Base-by-base conservation (phyloP, 139 green algal species). In the Coelastrella sp. region DNA sequence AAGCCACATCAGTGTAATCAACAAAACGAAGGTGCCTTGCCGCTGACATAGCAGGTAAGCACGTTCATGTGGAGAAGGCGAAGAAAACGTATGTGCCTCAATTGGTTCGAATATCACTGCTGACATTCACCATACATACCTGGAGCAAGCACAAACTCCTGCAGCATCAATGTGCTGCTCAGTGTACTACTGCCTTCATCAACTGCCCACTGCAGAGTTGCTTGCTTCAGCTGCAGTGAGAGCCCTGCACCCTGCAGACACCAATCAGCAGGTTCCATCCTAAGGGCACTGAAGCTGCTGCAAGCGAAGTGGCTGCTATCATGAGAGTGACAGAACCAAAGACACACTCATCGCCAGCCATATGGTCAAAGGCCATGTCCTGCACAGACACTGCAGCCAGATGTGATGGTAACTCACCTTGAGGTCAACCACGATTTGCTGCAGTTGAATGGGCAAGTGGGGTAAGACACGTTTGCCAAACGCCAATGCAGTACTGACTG, bases 391-490 rank as follows among this genome's bases (percentile, higher is more conserved):
- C 23, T 0, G 19, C 3, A 19, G 14, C 13, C 32, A 10, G 11
- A 8, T 19, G 6, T 85, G 17, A 5, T 19, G 20, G 58, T 6
- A 73, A 22, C 73, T 17, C 16, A 90, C 85, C 85, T 90, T 54
- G 3, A 90, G n/a, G 11, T 90, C 59, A 19, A 90, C 22, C 14
- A 13, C 19, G 22, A 84, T 59, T 64, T 90, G 73, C 74, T 90
- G 73, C 58, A 90, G 58, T 22, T 10, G 11, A 14, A 90, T 75
- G 11, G 85, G 57, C 22, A 90, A 17, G 3, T 47, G 32, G 17
- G 85, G 85, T 58, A 90, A 59, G 58, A 90, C 57, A 58, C 57
- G 11, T 58, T 61, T 76, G 20, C 73, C 85, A 11, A 71, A 8
- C 7, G 73, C 73, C 1, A 84, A 32, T 22, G 59, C 73, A 17